Evolutionary conservation across 2,329 filamentous ascomycete species (phyloP).

Genomic region (Aspergillus alliaceus): DNA sequence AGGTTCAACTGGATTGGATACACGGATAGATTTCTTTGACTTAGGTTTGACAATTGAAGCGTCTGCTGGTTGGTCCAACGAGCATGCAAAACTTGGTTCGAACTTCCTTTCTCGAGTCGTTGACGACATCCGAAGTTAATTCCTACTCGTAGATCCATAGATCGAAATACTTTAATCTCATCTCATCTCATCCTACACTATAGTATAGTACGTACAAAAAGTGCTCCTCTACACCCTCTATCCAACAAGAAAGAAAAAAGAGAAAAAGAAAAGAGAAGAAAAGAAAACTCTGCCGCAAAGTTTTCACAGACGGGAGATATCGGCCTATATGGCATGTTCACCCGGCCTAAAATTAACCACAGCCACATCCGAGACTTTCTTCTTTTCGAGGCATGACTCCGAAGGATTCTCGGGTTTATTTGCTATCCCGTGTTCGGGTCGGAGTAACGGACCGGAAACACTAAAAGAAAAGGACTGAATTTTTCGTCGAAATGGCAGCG

Average conservation of each 20-base stretch:
- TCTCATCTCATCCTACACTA: no score
- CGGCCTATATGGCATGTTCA: not conserved
- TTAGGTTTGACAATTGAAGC: not conserved
- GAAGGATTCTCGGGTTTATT: not conserved
- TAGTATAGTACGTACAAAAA: no score
- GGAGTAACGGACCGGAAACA: not conserved
- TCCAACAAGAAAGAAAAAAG: not conserved
- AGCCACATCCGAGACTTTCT: not conserved
- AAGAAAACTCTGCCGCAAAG: not conserved
- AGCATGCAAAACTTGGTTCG: not conserved
- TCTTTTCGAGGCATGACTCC: not conserved
- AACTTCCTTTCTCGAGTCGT: not conserved
- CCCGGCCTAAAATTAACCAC: not conserved
- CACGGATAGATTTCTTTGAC: slow-evolving; percentile 2
- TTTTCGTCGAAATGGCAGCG: not conserved
- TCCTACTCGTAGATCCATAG: no score
- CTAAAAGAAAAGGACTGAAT: not conserved
- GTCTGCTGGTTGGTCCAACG: not conserved
- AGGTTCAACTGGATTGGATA: slow-evolving; percentile 5
- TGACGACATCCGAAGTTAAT: slow-evolving; percentile 1
- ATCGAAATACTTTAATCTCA: no score
- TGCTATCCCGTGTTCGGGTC: not conserved
- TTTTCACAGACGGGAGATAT: not conserved
- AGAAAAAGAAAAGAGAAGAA: not conserved
- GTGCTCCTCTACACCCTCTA: no score